phyloP scores from a whole-genome alignment of 2,329 filamentous ascomycete genomes.

The Aspergillus ibericus region DNA sequence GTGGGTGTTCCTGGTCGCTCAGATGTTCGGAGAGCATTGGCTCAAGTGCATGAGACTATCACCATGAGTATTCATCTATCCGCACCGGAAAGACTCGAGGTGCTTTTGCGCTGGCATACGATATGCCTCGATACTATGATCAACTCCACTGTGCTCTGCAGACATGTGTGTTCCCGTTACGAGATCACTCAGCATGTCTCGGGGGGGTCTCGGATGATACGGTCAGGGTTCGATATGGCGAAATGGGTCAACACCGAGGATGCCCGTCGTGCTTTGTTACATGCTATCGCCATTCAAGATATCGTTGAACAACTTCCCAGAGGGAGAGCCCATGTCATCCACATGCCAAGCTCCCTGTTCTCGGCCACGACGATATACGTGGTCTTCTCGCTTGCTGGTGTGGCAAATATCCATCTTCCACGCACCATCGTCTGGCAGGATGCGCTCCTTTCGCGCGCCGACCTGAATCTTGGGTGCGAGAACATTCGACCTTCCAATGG shows the following conservation, averaged over 20 bases:
- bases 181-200: constrained; percentile 43
- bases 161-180: constrained; percentile 41
- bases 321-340: constrained; percentile 47
- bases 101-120: constrained; percentile 47
- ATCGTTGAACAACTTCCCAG: constrained; percentile 48
- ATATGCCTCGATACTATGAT: constrained; percentile 47
- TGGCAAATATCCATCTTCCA: constrained; percentile 41
- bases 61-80: constrained; percentile 38
- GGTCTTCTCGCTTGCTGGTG: constrained; percentile 42
- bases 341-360: constrained; percentile 48
- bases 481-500: constrained; percentile 23
- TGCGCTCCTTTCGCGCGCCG: constrained; percentile 33
- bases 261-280: constrained; percentile 43
- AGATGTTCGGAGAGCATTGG: constrained; percentile 43
- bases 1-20: constrained; percentile 43
- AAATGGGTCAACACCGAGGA: constrained; percentile 42
- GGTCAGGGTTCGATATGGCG: constrained; percentile 37
- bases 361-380: constrained; percentile 46
- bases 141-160: constrained; percentile 42
- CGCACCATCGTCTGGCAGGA: constrained; percentile 45
- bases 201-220: constrained; percentile 28
- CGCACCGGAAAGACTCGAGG: constrained; percentile 40
- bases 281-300: constrained; percentile 49
- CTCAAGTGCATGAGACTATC: constrained; percentile 42
- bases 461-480: constrained; percentile 29